phyloP scores from a whole-genome alignment of 441 rosid species.

The Populus tomentosa region DNA sequence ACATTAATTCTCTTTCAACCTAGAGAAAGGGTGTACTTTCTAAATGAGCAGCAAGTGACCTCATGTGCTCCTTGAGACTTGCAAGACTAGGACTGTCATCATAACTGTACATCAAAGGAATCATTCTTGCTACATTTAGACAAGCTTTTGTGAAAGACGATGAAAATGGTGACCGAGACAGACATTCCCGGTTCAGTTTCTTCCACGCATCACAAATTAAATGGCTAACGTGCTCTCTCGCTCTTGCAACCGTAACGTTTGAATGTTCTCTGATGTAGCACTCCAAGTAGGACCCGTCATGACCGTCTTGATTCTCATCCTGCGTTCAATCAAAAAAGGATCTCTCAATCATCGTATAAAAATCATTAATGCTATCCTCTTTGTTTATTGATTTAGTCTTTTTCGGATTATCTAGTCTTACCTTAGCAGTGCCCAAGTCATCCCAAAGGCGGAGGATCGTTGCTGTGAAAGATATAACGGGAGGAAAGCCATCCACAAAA shows the following conservation, averaged over 20 bases:
- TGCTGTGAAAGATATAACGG: conserved; percentile 31
- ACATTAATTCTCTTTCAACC: not conserved
- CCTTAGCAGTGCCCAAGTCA: conserved; percentile 58
- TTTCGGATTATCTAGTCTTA: not conserved
- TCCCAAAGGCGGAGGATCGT: conserved; percentile 65
- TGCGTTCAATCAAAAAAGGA: not conserved
- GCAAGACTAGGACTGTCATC: conserved; percentile 37
- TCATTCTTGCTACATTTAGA: conserved; percentile 55
- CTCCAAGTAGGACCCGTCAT: conserved; percentile 48
- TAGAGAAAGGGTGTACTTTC: not conserved
- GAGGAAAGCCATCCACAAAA: conserved; percentile 24
- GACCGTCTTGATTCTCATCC: conserved; percentile 45
- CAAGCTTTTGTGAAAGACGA: conserved; percentile 28
- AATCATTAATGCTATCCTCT: not conserved
- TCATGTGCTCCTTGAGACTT: conserved; percentile 31
- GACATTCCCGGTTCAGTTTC: conserved; percentile 35
- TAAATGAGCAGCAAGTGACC: conserved; percentile 17
- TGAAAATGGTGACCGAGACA: conserved; percentile 26
- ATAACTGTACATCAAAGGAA: conserved; percentile 50
- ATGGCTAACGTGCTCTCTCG: conserved; percentile 19
- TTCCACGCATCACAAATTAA: conserved; percentile 50
- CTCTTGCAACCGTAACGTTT: conserved; percentile 10
- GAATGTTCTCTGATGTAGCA: conserved; percentile 37
- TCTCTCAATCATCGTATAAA: too few species aligned
- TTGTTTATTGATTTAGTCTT: not conserved